Evolutionary conservation across 2,329 filamentous ascomycete genomes (phyloP).

Genomic region (Pestalotiopsis sp.): DNA sequence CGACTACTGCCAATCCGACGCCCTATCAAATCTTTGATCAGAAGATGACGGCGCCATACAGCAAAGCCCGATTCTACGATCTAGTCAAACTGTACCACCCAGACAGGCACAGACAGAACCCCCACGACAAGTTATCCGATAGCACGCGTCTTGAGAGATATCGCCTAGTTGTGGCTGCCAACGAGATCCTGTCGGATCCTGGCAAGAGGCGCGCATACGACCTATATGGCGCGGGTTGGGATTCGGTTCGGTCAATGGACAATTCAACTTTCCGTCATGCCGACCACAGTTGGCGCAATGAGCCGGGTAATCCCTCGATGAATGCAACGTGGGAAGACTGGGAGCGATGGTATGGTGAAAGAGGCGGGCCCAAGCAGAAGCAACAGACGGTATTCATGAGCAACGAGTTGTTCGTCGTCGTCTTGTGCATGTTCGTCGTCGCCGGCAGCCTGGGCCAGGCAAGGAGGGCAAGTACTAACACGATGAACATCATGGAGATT

Average conservation of each 20-base stretch:
- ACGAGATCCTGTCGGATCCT: slow-evolving; percentile 84
- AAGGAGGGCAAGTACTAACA: slow-evolving; percentile 65
- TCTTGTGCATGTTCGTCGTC: slow-evolving; percentile 71
- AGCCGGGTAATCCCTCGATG: slow-evolving; percentile 49
- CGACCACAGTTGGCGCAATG: slow-evolving; percentile 51
- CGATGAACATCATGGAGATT: slow-evolving; percentile 64
- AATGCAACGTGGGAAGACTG: slow-evolving; percentile 99
- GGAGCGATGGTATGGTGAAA: slow-evolving; percentile 74
- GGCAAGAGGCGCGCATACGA: slow-evolving; percentile 82
- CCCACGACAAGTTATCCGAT: slow-evolving; percentile 52
- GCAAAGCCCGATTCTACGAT: slow-evolving; percentile 82
- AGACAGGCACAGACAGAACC: slow-evolving; percentile 58
- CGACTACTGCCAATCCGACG: slow-evolving; percentile 58
- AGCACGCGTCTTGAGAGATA: slow-evolving; percentile 82
- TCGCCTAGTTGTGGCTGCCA: slow-evolving; percentile 82
- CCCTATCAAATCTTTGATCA: slow-evolving; percentile 86
- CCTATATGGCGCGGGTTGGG: slow-evolving; percentile 79
- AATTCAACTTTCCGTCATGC: slow-evolving; percentile 35
- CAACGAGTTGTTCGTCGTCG: slow-evolving; percentile 74
- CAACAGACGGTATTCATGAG: slow-evolving; percentile 69
- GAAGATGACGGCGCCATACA: slow-evolving; percentile 66
- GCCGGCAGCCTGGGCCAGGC: slow-evolving; percentile 74
- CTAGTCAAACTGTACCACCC: slow-evolving; percentile 97
- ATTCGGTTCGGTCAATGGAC: slow-evolving; percentile 53
- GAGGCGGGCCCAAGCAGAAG: slow-evolving; percentile 44